These are phyloP conservation scores for Tolypocladium paradoxum DNA, from an alignment of 2,329 filamentous ascomycete species.

Conservation along the genomic window DNA sequence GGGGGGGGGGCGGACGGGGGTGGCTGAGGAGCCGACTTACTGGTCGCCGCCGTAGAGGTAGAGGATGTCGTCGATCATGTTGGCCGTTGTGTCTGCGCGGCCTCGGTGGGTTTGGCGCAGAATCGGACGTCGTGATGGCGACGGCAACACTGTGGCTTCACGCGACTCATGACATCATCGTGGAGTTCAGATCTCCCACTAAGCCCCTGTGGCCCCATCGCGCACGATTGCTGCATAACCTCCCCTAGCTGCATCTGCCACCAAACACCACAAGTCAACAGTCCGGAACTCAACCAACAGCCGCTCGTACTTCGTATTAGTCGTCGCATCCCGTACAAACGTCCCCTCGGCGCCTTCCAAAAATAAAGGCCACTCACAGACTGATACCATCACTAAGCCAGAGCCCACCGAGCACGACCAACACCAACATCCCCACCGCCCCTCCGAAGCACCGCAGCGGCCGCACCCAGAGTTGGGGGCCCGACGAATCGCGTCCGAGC, in stretches of 20 bases:
- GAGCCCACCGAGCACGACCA: background rate
- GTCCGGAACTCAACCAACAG: no score
- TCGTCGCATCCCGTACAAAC: no score
- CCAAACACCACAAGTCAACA: no score
- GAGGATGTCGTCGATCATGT: slow-evolving; percentile 11
- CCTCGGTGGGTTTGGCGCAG: background rate
- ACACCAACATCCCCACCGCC: no score
- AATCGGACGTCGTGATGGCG: background rate
- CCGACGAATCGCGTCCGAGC: background rate
- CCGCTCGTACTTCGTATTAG: no score
- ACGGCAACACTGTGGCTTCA: background rate
- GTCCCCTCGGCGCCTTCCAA: background rate
- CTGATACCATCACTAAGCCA: background rate
- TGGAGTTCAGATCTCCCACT: background rate
- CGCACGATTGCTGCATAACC: background rate
- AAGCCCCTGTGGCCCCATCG: background rate
- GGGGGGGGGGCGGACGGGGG: no score
- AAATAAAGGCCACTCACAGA: background rate
- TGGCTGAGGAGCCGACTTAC: slow-evolving; percentile 16
- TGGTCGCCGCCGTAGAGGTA: slow-evolving; percentile 30
- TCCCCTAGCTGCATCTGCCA: background rate
- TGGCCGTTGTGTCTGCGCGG: background rate
- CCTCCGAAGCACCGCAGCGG: background rate
- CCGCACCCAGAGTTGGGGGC: background rate
- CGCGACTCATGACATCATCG: background rate